Conservation (phyloP, 2,329 filamentous ascomycete genomes). For the Gnomoniopsis smithogilvyi region DNA sequence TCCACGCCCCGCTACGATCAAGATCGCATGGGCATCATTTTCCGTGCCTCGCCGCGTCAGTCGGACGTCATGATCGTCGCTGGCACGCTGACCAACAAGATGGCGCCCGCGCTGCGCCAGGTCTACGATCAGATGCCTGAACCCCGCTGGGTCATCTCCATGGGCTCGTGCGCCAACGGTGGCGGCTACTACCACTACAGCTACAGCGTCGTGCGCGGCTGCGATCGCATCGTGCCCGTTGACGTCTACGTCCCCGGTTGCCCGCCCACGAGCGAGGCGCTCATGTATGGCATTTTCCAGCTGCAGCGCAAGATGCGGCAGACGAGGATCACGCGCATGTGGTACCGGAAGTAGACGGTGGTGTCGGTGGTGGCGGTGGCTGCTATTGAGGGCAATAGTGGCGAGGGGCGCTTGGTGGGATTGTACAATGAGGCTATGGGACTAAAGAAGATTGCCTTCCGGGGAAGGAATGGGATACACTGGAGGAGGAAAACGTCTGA, state of each 20-base stretch:
- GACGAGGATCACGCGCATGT: slow-evolving; percentile 44
- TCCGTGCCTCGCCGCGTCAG: slow-evolving; percentile 63
- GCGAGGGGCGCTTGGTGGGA: not conserved
- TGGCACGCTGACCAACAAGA: slow-evolving; percentile 92
- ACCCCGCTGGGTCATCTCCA: slow-evolving; percentile 75
- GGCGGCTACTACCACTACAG: slow-evolving; percentile 74
- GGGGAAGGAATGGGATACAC: not conserved
- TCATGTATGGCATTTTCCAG: slow-evolving; percentile 59
- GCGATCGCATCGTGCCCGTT: slow-evolving; percentile 64
- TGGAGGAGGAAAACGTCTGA: no score
- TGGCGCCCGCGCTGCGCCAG: slow-evolving; percentile 85
- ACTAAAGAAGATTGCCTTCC: no score
- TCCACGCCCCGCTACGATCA: slow-evolving; percentile 88
- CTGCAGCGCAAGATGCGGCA: slow-evolving; percentile 67
- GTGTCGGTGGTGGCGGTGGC: not conserved
- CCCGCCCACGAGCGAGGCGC: slow-evolving; percentile 44
- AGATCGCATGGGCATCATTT: slow-evolving; percentile 81
- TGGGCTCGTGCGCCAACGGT: slow-evolving; percentile 70
- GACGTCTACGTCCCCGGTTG: slow-evolving; percentile 68
- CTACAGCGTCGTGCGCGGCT: slow-evolving; percentile 63
- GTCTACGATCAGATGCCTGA: slow-evolving; percentile 97
- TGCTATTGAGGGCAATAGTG: not conserved
- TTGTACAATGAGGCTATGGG: no score
- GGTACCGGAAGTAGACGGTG: slow-evolving; percentile 44
- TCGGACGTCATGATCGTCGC: slow-evolving; percentile 94